Evolutionary conservation across 208 protist species (phyloP).

Genomic region (Wallacemonas sp.): DNA sequence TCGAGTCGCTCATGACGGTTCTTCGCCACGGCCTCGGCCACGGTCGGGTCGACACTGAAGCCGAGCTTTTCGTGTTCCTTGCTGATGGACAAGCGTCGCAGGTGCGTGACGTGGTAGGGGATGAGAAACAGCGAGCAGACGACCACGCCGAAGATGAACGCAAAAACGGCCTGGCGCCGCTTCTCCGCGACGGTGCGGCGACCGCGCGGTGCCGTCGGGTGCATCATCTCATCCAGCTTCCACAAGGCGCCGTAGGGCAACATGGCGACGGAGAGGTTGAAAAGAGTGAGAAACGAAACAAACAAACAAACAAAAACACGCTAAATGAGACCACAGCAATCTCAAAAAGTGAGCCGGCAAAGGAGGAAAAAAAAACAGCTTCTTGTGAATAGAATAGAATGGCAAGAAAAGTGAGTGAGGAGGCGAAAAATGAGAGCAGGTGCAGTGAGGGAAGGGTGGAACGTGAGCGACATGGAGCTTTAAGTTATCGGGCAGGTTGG

Average conservation of each 20-base stretch:
- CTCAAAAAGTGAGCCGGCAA: no score
- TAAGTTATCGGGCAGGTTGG: no score
- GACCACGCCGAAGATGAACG: conserved; percentile 36
- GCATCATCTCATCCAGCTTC: conserved; percentile 57
- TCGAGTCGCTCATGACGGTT: neutral
- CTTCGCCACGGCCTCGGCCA: neutral
- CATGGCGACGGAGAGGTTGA: conserved; percentile 28
- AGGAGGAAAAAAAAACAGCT: no score
- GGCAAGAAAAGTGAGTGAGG: no score
- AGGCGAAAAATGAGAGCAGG: no score
- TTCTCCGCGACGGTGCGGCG: conserved; percentile 32
- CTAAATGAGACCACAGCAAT: no score
- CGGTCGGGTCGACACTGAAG: neutral
- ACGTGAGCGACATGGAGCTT: no score
- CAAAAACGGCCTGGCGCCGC: conserved; percentile 40
- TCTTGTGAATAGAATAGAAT: no score
- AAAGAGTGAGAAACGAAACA: neutral
- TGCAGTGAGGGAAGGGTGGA: no score
- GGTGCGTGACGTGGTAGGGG: conserved; percentile 38
- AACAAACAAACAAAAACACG: no score
- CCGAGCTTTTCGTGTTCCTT: conserved; percentile 22
- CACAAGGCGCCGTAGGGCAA: conserved; percentile 57
- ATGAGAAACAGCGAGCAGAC: conserved; percentile 49
- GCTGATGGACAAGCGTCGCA: conserved; percentile 31
- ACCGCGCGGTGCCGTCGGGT: conserved; percentile 30